phyloP scores from a whole-genome alignment of 768 basidiomycete genomes.

The Trametes coccinea region DNA sequence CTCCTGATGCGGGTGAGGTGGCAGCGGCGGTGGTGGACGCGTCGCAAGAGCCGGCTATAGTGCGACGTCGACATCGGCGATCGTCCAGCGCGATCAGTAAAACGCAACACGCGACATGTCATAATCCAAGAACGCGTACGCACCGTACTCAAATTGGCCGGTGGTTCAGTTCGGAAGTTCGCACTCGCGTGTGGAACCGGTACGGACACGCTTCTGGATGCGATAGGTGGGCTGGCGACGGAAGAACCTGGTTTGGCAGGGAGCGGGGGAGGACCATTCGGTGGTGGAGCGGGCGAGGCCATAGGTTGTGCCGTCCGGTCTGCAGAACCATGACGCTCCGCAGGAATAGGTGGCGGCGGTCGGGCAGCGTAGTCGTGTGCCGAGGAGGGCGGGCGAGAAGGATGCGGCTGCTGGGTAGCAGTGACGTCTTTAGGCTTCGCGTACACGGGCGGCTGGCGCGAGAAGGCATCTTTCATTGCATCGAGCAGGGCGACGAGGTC shows the following conservation, averaged over 20 bases:
- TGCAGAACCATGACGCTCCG: conserved; percentile 14
- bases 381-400: conserved; percentile 18
- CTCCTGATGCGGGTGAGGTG: conserved; percentile 22
- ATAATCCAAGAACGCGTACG: conserved; percentile 13
- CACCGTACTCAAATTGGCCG: conserved; percentile 16
- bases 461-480: conserved; percentile 81
- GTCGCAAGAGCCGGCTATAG: conserved; percentile 21
- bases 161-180: conserved; percentile 8
- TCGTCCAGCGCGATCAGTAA: conserved; percentile 11
- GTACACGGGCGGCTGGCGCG: conserved; percentile 84
- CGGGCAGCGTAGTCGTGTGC: conserved; percentile 28
- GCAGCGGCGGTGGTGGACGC: conserved; percentile 31
- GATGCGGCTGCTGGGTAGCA: conserved; percentile 10
- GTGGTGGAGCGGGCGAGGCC: conserved; percentile 5
- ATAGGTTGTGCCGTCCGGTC: conserved; percentile 1
- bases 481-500: conserved; percentile 71
- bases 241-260: conserved; percentile 39
- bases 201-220: conserved; percentile 19
- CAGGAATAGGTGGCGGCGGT: conserved; percentile 30
- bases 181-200: conserved; percentile 7
- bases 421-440: conserved; percentile 61
- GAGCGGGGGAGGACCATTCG: conserved; percentile 38
- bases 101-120: conserved; percentile 2
- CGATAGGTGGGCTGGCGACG: conserved; percentile 6
- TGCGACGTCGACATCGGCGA: conserved; percentile 6